Evolutionary conservation across 192 early-diverging fungal genomes (phyloP), one percentile per base, ranked within the genome.

Genomic region (Entophlyctis helioformis): DNA sequence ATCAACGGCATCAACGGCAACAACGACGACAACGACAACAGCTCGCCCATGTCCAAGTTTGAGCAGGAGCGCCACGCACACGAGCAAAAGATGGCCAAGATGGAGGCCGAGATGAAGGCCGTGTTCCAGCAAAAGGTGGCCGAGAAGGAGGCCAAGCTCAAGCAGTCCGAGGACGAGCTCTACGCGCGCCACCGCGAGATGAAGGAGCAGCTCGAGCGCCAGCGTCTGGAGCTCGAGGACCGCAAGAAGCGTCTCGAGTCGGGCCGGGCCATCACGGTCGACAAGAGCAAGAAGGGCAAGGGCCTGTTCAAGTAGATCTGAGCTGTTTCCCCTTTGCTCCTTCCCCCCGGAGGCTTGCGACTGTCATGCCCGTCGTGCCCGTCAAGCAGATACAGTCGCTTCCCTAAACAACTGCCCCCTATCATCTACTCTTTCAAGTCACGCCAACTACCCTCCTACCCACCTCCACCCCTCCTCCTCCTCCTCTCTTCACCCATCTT

Each of bases 61-160:
- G 92, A 96, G 51, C 89, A 93, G 62, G 92, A 98, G 71, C 81
- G 81, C 37, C 57, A 76, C 27, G 69, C 85, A 26, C 95, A 98
- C 50, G 91, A 98, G 64, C 80, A 76, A 51, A 96, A 96, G 72
- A 75, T 98, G 70, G 74, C 81, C 37, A 93, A 95, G 75, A 96
- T 98, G 95, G 92, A 98, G 61, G 77, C 82, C 24, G 95, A 98
- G 66, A 98, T 98, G 95, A 91, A 90, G 64, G 72, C 82, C 35
- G 95, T 98, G 36, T 98, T 98, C 83, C 86, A 92, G 66, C 86
- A 89, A 47, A 96, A 98, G 78, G 95, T 98, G 2, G 85, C 90
- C 46, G 95, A 98, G 68, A 96, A 96, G 70, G 92, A 98, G 62
- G 67, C 88, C 53, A 96, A 96, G 71, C 74, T 98, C 48, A 98